These are phyloP conservation scores for Ilex paraguariensis DNA, from an alignment of 305 asterid genomes.

Conservation along the genomic window DNA sequence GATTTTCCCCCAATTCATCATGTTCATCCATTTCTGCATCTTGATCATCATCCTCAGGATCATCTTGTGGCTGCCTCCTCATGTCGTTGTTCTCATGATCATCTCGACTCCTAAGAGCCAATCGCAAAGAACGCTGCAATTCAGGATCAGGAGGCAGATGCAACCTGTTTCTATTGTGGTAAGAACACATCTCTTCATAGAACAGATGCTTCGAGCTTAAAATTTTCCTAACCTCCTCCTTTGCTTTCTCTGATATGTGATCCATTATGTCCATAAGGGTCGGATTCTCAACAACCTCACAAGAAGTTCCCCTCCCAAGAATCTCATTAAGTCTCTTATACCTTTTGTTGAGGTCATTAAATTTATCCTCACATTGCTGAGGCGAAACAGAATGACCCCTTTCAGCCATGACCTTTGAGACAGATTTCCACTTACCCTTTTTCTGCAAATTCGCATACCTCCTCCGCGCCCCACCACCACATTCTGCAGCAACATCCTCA, in stretches of 20 bases:
- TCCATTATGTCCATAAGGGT: constrained; percentile 54
- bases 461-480: constrained; percentile 37
- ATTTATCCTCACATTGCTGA: constrained; percentile 87
- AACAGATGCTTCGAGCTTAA: constrained; percentile 78
- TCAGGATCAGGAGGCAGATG: constrained; percentile 80
- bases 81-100: constrained; percentile 41
- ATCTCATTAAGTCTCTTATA: constrained; percentile 88
- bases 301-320: constrained; percentile 75
- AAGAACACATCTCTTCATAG: constrained; percentile 91
- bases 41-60: constrained; percentile 51
- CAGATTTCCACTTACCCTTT: constrained; percentile 80
- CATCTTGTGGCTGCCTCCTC: constrained; percentile 36
- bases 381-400: constrained; percentile 83
- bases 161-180: constrained; percentile 68
- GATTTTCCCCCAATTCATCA: constrained; percentile 47
- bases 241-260: constrained; percentile 59
- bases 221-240: constrained; percentile 76
- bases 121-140: constrained; percentile 55
- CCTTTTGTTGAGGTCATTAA: constrained; percentile 80
- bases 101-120: constrained; percentile 63
- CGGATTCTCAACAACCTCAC: constrained; percentile 80
- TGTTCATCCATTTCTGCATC: constrained; percentile 46
- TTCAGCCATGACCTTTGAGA: constrained; percentile 87
- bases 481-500: constrained; percentile 50
- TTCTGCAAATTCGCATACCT: constrained; percentile 57